Evolutionary conservation across 2,329 filamentous ascomycete genomes (phyloP), one percentile per base, ranked within the genome.

Genomic region (Hypomyces perniciosus): DNA sequence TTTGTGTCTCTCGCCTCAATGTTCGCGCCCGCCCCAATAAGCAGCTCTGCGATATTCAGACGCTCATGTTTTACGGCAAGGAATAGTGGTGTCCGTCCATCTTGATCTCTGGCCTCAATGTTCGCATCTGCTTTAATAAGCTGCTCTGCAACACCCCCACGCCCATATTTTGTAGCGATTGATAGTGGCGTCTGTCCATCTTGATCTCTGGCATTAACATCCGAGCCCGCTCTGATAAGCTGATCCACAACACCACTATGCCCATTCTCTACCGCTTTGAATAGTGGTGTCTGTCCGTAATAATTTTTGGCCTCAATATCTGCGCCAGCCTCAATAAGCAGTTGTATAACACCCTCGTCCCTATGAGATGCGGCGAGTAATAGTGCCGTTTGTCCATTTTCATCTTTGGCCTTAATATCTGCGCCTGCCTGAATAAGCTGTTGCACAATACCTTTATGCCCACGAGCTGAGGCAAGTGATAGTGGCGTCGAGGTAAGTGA

Each of bases 121-220:
- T 44, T n/a, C n/a, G 29, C 29, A n/a, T 29, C 41, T 9, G 35
- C 26, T 38, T 46, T 8, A 12, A 52, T 34, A 5, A 54, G 44
- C 2, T 40, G 13, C 38, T 49, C 31, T 1, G 43, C 33, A 1
- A 44, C 8, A 2, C 1, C 35, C 2, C 38, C 6, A 26, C 39
- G 8, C 9, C 44, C 47, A 4, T 38, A 27, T 4, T 39, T 8
- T 4, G 31, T 46, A 6, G 50, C 53, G 2, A 30, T 10, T 8
- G 26, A 42, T 26, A 42, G 39, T 29, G 41, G 41, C n/a, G 29
- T 44, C 13, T 9, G 5, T n/a, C 41, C 29, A 33, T 44, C 3
- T 4, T 31, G 9, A 26, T 44, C 41, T 5, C 10, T n/a, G 5
- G 6, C 5, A 9, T 31, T 9, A 30, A 10, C 30, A 10, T 44